Base-by-base conservation (phyloP, 306 rosid genomes). In the Sophora flavescens region DNA sequence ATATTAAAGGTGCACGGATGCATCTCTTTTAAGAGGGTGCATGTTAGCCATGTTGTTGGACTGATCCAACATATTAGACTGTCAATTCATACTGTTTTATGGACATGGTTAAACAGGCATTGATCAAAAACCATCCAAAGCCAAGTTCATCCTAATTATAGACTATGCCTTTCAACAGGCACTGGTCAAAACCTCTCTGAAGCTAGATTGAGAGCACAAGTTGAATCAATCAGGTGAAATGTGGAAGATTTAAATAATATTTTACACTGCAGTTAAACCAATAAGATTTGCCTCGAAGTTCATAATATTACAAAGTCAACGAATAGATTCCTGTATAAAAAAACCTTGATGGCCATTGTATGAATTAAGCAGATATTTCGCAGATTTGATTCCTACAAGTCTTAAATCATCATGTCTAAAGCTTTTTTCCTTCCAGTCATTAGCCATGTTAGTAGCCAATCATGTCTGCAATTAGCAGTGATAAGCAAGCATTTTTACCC, bases 31-130 rank as follows among this genome's bases (percentile, higher is more conserved):
- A n/a, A n/a, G n/a, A n/a, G n/a, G n/a, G n/a, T n/a, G n/a, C n/a
- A n/a, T n/a, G n/a, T n/a, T 28, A 14, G 22, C 10, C 14, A 35
- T 66, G 76, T 50, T 4, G 14, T 38, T 64, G 60, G 39, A 71
- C 71, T 41, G 44, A 70, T 39, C 41, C 53, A 26, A 50, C 44
- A 47, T 61, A 14, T 63, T 63, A 48, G 72, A 64, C 32, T 11
- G 41, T 63, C 76, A 70, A 70, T 36, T 59, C 36, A 70, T 35
- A 64, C 71, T 36, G 48, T 69, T 36, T n/a, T 45, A 52, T 53
- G 63, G 36, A 50, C 13, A 10, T 15, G 69, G 7, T 11, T 47
- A 54, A 36, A 45, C 44, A 6, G 9, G 9, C 17, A 5, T 51
- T 69, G 62, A 36, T 78, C 39, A 58, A 47, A n/a, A 54, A 30